Conservation (phyloP, 176 grass and related monocot genomes). For the Eleusine coracana region DNA sequence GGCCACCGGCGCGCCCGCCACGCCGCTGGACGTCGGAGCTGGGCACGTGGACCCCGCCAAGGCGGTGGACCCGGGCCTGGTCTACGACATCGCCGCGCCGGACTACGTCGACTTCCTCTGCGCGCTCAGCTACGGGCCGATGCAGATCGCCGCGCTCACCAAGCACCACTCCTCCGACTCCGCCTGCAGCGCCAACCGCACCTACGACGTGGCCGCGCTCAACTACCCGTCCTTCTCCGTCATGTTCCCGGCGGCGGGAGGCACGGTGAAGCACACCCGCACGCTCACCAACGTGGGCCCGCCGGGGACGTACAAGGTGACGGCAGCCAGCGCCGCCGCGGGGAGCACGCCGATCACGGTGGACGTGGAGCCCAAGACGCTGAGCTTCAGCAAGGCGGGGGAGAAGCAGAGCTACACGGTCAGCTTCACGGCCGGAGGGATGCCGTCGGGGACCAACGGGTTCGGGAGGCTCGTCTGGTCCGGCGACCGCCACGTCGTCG, state of each 20-base stretch:
- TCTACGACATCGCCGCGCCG: conserved; percentile 67
- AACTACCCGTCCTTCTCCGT: conserved; percentile 97
- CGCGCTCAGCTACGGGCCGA: conserved; percentile 73
- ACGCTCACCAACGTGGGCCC: conserved; percentile 80
- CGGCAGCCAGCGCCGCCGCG: conserved; percentile 37
- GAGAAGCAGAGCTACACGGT: conserved; percentile 90
- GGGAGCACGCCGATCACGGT: conserved; percentile 54
- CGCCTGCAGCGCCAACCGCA: conserved; percentile 51
- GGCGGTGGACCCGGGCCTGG: conserved; percentile 77
- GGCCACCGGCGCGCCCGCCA: conserved; percentile 62
- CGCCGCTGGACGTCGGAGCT: conserved; percentile 81
- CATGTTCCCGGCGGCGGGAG: conserved; percentile 36
- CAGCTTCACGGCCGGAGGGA: conserved; percentile 57
- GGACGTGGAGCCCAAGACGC: conserved; percentile 61
- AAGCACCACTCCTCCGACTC: conserved; percentile 52
- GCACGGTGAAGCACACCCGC: conserved; percentile 69
- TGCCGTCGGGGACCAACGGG: conserved; percentile 56
- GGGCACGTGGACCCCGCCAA: conserved; percentile 84
- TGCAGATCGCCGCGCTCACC: conserved; percentile 70
- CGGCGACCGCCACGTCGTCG: conserved; percentile 73
- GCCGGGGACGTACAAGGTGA: conserved; percentile 72
- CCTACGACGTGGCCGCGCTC: conserved; percentile 59
- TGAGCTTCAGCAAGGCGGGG: conserved; percentile 62
- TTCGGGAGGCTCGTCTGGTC: conserved; percentile 87
- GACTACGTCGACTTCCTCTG: conserved; percentile 97